Base-by-base conservation (phyloP, 345 rosid genomes). In the Hibiscus trionum region DNA sequence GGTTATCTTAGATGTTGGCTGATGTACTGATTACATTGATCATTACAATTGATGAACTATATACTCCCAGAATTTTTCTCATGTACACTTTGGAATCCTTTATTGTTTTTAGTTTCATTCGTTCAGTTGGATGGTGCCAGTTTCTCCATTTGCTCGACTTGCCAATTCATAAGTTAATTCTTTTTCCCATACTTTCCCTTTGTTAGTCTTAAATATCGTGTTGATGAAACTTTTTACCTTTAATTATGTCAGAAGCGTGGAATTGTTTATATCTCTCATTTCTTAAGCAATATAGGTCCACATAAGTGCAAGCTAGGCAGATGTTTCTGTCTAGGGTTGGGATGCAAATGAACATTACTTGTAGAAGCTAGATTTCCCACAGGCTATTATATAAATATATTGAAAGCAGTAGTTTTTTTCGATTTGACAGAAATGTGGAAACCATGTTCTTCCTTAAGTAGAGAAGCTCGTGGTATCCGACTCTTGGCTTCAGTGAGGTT, bases 11-110 rank as follows among this genome's bases (percentile, higher is more conserved):
- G 80, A 77, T 77, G 70, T 72, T 81, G 77, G 76, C 72, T 72
- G 73, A 74, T 85, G 85, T 85, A 83, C 78, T 71, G 74, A 73
- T 79, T 67, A 79, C 80, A 70, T 79, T 77, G 82, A 78, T 80
- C 80, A 42, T 77, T 67, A 61, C 78, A 80, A 71, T 77, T 75
- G 73, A 77, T 77, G 78, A 67, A 75, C 73, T 65, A 65, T 74
- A 66, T 65, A 65, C 68, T 74, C 59, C 71, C 63, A 80, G 71
- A 73, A 77, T 65, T 75, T 64, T 72, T 66, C 42, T 66, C 53
- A 31, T 79, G 74, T 75, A 71, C 69, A 61, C 76, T 83, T 71
- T 72, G 75, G 69, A 50, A 24, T 37, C 65, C 56, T 66, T 27
- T 26, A 52, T 59, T 61, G 42, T 65, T 64, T 77, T 29, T 50